These are phyloP conservation scores for Rhodotorula graminis DNA, from an alignment of 768 basidiomycete species.

Conservation along the genomic window DNA sequence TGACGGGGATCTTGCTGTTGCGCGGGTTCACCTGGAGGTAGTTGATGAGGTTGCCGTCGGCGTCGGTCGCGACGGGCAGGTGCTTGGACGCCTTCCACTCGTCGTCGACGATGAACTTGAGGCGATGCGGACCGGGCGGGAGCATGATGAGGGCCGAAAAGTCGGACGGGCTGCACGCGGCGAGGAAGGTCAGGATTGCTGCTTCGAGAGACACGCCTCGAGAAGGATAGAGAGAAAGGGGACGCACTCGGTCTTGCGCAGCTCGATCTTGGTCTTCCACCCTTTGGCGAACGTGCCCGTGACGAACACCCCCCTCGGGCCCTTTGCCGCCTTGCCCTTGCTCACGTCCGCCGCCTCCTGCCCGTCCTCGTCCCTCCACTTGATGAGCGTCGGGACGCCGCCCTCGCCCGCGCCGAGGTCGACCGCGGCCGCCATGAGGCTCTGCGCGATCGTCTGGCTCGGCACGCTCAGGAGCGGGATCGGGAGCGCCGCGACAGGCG, in stretches of 20 bases:
- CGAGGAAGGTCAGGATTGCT: neutral
- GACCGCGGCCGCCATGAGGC: constrained; percentile 39
- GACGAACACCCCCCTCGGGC: constrained; percentile 41
- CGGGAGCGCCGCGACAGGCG: constrained; percentile 36
- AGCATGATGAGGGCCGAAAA: constrained; percentile 50
- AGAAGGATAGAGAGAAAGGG: neutral
- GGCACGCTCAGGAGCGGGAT: constrained; percentile 35
- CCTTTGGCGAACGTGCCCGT: constrained; percentile 44
- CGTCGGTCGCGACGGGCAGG: constrained; percentile 83
- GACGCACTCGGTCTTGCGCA: constrained; percentile 41
- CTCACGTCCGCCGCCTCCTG: constrained; percentile 11
- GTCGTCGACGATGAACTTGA: constrained; percentile 92
- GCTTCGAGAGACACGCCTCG: neutral
- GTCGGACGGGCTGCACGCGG: constrained; percentile 29
- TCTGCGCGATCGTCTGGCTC: constrained; percentile 23
- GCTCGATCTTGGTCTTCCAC: constrained; percentile 44
- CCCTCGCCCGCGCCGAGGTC: constrained; percentile 40
- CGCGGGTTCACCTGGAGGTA: constrained; percentile 62
- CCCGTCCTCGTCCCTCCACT: constrained; percentile 42
- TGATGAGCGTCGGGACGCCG: constrained; percentile 43
- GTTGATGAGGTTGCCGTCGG: constrained; percentile 82
- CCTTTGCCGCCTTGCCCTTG: constrained; percentile 17
- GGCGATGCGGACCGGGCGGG: constrained; percentile 82
- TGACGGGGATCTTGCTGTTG: constrained; percentile 5
- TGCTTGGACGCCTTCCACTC: constrained; percentile 62